phyloP scores from a whole-genome alignment of 495 filamentous ascomycete species.

The Physcia stellaris region DNA sequence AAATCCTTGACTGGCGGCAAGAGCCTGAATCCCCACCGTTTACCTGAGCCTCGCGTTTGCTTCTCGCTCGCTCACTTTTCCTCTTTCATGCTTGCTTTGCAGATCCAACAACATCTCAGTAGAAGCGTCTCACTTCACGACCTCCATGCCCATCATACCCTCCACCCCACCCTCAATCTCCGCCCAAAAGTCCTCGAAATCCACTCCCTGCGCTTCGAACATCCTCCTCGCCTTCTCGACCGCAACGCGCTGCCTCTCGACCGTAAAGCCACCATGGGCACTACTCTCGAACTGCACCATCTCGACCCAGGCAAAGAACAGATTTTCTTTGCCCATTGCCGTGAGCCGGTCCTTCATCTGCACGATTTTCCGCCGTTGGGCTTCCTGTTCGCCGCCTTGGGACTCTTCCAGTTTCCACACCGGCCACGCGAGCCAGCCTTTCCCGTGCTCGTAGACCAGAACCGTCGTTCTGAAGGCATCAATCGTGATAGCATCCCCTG shows the following conservation, averaged over 20 bases:
- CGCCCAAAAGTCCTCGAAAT: too few species aligned
- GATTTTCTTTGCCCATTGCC: conserved; percentile 60
- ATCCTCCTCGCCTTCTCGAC: background rate
- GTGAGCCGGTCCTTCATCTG: conserved; percentile 58
- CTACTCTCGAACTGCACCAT: conserved; percentile 69
- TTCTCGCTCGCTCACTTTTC: too few species aligned
- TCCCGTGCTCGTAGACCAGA: conserved; percentile 46
- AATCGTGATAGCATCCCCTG: conserved; percentile 27
- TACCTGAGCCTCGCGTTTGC: too few species aligned
- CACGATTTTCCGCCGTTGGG: conserved; percentile 45
- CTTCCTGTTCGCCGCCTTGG: conserved; percentile 28
- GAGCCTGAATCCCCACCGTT: too few species aligned
- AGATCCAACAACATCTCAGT: too few species aligned
- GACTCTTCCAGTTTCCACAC: conserved; percentile 27
- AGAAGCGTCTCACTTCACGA: too few species aligned
- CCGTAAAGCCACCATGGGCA: conserved; percentile 56
- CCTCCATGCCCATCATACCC: too few species aligned
- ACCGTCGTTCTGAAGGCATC: conserved; percentile 52
- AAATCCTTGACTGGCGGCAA: too few species aligned
- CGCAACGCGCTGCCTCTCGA: conserved; percentile 23
- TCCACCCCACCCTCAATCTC: too few species aligned
- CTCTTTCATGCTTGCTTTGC: too few species aligned
- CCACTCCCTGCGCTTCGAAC: too few species aligned
- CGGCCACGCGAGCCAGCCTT: conserved; percentile 51
- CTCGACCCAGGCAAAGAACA: conserved; percentile 82